Evolutionary conservation across 208 protist species (phyloP).

Genomic region (Acanthamoeba sp.): DNA sequence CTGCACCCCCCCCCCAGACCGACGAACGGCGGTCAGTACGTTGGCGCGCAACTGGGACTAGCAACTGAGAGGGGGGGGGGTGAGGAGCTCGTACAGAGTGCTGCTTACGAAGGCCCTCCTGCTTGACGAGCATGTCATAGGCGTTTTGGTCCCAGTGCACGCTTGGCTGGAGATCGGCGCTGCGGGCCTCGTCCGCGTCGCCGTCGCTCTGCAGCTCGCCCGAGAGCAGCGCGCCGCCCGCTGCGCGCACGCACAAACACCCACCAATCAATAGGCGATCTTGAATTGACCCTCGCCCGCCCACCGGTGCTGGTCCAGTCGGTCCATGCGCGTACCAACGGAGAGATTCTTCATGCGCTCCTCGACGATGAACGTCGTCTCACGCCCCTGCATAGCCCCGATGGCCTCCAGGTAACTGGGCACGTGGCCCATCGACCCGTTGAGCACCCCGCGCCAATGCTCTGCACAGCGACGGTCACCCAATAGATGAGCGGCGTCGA

Average conservation of each 20-base stretch:
- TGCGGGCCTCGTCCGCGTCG: neutral
- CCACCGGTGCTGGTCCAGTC: neutral
- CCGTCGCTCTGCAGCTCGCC: neutral
- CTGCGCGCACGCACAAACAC: neutral
- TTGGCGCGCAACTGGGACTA: too few species aligned
- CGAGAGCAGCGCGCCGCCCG: neutral
- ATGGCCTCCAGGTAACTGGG: neutral
- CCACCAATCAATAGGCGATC: neutral
- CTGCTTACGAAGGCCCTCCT: neutral
- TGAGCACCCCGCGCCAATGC: neutral
- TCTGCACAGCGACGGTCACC: neutral
- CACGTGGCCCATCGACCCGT: neutral
- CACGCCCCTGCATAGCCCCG: neutral
- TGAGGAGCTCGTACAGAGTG: neutral
- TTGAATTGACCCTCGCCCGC: neutral
- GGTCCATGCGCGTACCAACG: neutral
- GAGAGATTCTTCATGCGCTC: neutral
- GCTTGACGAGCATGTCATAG: conserved; percentile 1
- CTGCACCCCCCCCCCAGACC: neutral
- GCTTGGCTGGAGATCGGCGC: neutral
- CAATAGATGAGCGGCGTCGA: too few species aligned
- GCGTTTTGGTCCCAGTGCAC: conserved; percentile 5
- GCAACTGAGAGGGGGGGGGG: neutral
- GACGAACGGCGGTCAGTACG: too few species aligned
- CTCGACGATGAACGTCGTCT: neutral